A percentile compares a stretch with the other conserved stretches of the same genome.
Evolutionary conservation across 2,329 filamentous ascomycete species (phyloP).

Genomic region (Metarhizium robertsii): DNA sequence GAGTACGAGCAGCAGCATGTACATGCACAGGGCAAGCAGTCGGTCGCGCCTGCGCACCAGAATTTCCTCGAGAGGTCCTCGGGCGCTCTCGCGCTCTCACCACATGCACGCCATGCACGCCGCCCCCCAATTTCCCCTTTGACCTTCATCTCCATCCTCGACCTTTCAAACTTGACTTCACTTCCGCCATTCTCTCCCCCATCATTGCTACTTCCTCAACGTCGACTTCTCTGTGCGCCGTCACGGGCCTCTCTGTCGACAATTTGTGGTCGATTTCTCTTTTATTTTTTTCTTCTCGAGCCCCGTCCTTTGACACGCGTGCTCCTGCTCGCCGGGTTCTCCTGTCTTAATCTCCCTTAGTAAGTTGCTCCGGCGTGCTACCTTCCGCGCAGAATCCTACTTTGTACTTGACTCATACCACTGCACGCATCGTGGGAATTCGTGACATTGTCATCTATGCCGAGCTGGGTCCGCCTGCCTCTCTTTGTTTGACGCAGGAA

Average conservation of each 20-base stretch:
- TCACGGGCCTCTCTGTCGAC: conserved; percentile 8
- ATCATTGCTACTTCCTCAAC: conserved; percentile 29
- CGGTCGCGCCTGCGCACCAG: conserved; percentile 18
- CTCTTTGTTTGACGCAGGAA: background rate
- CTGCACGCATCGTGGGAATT: background rate
- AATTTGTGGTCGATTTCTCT: conserved; percentile 14
- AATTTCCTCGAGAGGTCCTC: conserved; percentile 18
- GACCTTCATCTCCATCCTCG: conserved; percentile 8
- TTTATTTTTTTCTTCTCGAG: conserved; percentile 16
- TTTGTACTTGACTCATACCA: background rate
- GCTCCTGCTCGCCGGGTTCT: conserved; percentile 11
- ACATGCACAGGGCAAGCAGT: background rate
- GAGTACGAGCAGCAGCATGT: background rate
- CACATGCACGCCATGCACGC: background rate
- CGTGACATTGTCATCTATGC: background rate
- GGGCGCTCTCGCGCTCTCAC: conserved; percentile 7
- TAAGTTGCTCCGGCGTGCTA: background rate
- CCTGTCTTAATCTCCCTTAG: conserved; percentile 14
- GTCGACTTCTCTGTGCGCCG: conserved; percentile 7
- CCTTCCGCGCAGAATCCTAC: background rate
- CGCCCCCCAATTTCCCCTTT: conserved; percentile 17
- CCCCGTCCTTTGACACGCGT: conserved; percentile 24
- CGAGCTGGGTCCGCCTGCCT: background rate
- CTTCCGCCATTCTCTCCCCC: conserved; percentile 14
- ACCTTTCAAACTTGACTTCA: conserved; percentile 9